Evolutionary conservation across 2,329 filamentous ascomycete genomes (phyloP), one percentile per base, ranked within the genome.

Genomic region (Curvularia spicifera): DNA sequence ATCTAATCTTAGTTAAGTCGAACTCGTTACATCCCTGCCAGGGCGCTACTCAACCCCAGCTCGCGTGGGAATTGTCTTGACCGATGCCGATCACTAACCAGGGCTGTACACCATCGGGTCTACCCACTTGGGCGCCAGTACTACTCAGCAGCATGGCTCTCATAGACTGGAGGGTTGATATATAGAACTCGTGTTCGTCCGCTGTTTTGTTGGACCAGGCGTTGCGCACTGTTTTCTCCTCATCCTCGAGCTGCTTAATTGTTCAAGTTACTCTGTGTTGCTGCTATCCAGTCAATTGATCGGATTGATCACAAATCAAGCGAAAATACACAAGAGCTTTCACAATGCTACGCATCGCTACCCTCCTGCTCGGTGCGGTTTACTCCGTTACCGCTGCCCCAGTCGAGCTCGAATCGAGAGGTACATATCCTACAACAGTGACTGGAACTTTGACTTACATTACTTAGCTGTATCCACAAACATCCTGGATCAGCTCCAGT

Each of bases 401-500:
- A 1, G 65, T 71, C 15, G 69, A 70, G 48, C 47, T 72, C 31
- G 54, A 64, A 5, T 65, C 62, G 46, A 69, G 73, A 71, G 71
- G 72, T 75, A 69, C n/a, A 13, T 24, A 8, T 26, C 57, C 53
- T 31, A 33, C 8, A 9, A 7, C 46, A 52, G 22, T 37, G 29
- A 24, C 39, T 13, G 4, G 10, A 5, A 5, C 18, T 22, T 31
- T 4, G 9, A 31, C 52, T 54, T 28, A 58, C 18, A 22, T 29
- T 45, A 5, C 6, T 47, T 42, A 77, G 74, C 64, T 45, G 76
- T 84, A 31, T 78, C 79, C 0, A 49, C 73, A n/a, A 69, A 69
- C 20, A 60, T 80, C 9, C 70, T 83, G 37, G 66, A 73, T 15
- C 71, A 80, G 42, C 71, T 85, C 7, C 71, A 74, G 2, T 73